phyloP scores from a whole-genome alignment of 345 rosid genomes.

The Dimocarpus longan region DNA sequence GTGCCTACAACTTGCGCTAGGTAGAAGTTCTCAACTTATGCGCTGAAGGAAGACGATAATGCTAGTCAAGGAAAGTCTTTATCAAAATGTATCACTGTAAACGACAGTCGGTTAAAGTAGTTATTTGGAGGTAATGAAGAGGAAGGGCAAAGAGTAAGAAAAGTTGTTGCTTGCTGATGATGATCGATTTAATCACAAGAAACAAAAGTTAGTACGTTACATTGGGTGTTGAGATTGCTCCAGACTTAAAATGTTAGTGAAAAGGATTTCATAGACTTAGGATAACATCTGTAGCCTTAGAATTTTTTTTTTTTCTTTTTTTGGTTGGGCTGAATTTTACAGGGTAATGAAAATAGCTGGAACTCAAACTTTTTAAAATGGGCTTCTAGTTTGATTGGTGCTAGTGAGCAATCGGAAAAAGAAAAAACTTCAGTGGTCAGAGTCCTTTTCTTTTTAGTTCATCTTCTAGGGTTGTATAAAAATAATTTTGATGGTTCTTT shows the following conservation, averaged over 20 bases:
- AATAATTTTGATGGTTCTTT: not conserved
- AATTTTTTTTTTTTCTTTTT: not conserved
- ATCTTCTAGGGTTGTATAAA: not conserved
- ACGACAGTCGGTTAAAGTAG: slow-evolving; percentile 92
- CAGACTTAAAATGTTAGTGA: not conserved
- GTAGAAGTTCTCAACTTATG: slow-evolving; percentile 93
- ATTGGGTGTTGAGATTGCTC: slow-evolving; percentile 14
- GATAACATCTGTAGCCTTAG: slow-evolving; percentile 9
- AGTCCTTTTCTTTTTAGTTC: slow-evolving; percentile 1
- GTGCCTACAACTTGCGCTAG: slow-evolving; percentile 97
- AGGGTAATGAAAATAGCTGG: slow-evolving; percentile 59
- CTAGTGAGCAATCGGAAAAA: slow-evolving; percentile 51
- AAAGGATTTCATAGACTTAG: not conserved
- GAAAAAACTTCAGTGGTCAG: slow-evolving; percentile 43
- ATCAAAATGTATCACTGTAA: slow-evolving; percentile 74
- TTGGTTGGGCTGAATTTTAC: slow-evolving; percentile 28
- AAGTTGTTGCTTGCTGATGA: slow-evolving; percentile 70
- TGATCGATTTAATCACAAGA: slow-evolving; percentile 41
- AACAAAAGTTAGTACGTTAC: slow-evolving; percentile 48
- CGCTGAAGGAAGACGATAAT: slow-evolving; percentile 55
- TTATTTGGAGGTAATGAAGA: slow-evolving; percentile 84
- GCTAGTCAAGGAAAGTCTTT: slow-evolving; percentile 49
- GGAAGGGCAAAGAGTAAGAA: slow-evolving; percentile 91
- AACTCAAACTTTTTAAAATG: slow-evolving; percentile 89
- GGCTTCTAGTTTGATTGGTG: slow-evolving; percentile 91